A percentile compares a stretch with the other conserved stretches of the same genome.
These are phyloP conservation scores for Pythium graminicola DNA, from an alignment of 352 stramenopile species.

Conservation along the genomic window DNA sequence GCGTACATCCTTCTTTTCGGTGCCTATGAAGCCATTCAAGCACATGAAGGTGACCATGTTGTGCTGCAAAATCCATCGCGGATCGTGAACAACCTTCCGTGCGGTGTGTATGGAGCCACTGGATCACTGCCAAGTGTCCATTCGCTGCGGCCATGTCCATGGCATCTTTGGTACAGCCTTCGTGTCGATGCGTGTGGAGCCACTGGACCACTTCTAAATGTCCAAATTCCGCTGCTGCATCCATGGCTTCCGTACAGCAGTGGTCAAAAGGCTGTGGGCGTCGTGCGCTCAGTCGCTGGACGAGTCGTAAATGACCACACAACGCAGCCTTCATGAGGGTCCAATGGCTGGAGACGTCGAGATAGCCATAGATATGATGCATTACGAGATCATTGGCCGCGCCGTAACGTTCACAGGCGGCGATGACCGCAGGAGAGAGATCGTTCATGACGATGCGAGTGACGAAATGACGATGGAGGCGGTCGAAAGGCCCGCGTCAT, in stretches of 20 bases:
- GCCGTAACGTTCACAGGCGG: slow-evolving; percentile 40
- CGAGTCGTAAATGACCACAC: slow-evolving; percentile 38
- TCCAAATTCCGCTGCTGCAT: slow-evolving; percentile 55
- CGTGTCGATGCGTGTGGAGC: slow-evolving; percentile 36
- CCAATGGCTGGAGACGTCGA: slow-evolving; percentile 49
- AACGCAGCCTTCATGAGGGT: slow-evolving; percentile 47
- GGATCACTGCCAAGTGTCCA: slow-evolving; percentile 42
- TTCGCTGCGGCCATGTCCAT: slow-evolving; percentile 61
- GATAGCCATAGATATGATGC: slow-evolving; percentile 40
- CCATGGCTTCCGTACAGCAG: slow-evolving; percentile 54
- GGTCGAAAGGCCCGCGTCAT: not conserved
- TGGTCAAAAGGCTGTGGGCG: slow-evolving; percentile 34
- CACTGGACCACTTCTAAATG: slow-evolving; percentile 53
- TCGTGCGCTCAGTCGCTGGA: slow-evolving; percentile 37
- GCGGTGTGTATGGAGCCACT: slow-evolving; percentile 57
- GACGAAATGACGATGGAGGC: not conserved
- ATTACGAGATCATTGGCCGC: slow-evolving; percentile 44
- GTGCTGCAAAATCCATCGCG: slow-evolving; percentile 63
- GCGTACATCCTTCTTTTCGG: slow-evolving; percentile 43
- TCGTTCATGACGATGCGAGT: not conserved
- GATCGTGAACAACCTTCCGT: slow-evolving; percentile 47
- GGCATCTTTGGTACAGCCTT: slow-evolving; percentile 59
- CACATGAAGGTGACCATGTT: slow-evolving; percentile 48
- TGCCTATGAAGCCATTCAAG: slow-evolving; percentile 55
- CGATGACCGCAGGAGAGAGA: slow-evolving; percentile 41